A percentile compares a stretch with the other conserved stretches of the same genome.
Evolutionary conservation across 768 basidiomycete species (phyloP).

Genomic region (Podaxis pistillaris): DNA sequence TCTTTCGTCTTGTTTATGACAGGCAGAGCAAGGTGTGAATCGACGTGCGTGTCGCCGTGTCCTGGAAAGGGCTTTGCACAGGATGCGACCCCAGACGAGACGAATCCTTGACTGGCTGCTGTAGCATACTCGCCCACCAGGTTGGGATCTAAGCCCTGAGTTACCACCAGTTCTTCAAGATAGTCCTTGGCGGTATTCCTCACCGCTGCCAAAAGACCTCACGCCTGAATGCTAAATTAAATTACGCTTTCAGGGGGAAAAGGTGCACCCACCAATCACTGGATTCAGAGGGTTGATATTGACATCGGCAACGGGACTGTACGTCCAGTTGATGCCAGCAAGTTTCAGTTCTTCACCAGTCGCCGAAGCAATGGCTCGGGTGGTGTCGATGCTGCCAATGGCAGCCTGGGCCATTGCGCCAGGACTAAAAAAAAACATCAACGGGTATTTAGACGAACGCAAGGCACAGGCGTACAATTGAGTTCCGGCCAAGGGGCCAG

Average conservation of each 20-base stretch:
- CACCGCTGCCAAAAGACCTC: slow-evolving; percentile 69
- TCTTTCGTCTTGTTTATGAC: slow-evolving; percentile 49
- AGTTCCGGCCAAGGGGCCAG: slow-evolving; percentile 53
- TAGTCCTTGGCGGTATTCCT: slow-evolving; percentile 11
- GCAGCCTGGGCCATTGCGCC: slow-evolving; percentile 74
- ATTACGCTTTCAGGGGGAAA: not conserved
- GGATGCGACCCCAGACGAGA: slow-evolving; percentile 50
- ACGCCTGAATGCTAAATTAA: slow-evolving; percentile 42
- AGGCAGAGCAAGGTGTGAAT: slow-evolving; percentile 68
- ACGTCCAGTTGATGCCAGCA: slow-evolving; percentile 71
- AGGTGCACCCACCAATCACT: slow-evolving; percentile 54
- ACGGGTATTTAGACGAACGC: not conserved
- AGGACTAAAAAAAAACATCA: slow-evolving; percentile 41
- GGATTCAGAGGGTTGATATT: slow-evolving; percentile 71
- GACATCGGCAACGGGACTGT: slow-evolving; percentile 69
- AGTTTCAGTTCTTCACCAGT: slow-evolving; percentile 55
- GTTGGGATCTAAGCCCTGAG: slow-evolving; percentile 43
- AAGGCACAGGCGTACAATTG: slow-evolving; percentile 52
- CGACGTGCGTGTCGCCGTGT: slow-evolving; percentile 70
- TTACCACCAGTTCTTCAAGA: not conserved
- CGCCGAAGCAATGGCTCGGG: slow-evolving; percentile 42
- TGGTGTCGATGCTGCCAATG: slow-evolving; percentile 43
- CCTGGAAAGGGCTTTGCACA: slow-evolving; percentile 74
- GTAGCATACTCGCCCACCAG: slow-evolving; percentile 47
- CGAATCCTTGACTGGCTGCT: slow-evolving; percentile 49